phyloP scores from a whole-genome alignment of 164 flowering plant species.

The Echeveria elegans region DNA sequence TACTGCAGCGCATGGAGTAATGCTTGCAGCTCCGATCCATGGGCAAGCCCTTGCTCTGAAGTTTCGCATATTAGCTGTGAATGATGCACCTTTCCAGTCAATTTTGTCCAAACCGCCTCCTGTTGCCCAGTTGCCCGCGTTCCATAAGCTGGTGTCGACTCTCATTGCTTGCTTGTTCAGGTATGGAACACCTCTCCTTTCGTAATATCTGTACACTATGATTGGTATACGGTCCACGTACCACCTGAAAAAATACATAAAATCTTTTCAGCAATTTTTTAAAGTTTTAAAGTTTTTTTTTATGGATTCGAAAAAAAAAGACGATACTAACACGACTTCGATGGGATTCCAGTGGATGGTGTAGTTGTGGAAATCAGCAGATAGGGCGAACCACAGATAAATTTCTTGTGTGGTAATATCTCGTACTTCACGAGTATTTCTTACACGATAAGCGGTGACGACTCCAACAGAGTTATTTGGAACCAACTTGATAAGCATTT shows the following conservation, averaged over 20 bases:
- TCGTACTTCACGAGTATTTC: not conserved
- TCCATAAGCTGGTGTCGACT: slow-evolving; percentile 59
- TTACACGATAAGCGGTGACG: not conserved
- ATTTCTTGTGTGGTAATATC: too few species aligned
- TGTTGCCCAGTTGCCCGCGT: slow-evolving; percentile 79
- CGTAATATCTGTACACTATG: not conserved
- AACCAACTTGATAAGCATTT: slow-evolving; percentile 2
- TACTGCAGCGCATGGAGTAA: slow-evolving; percentile 28
- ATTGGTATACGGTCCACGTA: not conserved
- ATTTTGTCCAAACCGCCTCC: slow-evolving; percentile 58
- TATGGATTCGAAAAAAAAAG: too few species aligned
- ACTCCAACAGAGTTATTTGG: not conserved
- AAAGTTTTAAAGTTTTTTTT: too few species aligned
- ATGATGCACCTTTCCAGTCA: slow-evolving; percentile 57
- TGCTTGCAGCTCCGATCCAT: slow-evolving; percentile 50
- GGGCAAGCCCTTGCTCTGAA: slow-evolving; percentile 53
- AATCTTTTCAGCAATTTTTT: too few species aligned
- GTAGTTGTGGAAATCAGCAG: not conserved
- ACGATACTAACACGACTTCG: not conserved
- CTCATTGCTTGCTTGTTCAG: slow-evolving; percentile 72
- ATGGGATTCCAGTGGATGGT: not conserved
- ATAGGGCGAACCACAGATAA: not conserved
- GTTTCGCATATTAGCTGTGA: slow-evolving; percentile 34
- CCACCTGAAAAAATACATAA: not conserved
- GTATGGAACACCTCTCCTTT: slow-evolving; percentile 25